Evolutionary conservation across 768 basidiomycete genomes (phyloP), one percentile per base, ranked within the genome.

Genomic region (Phylloporus sp.): DNA sequence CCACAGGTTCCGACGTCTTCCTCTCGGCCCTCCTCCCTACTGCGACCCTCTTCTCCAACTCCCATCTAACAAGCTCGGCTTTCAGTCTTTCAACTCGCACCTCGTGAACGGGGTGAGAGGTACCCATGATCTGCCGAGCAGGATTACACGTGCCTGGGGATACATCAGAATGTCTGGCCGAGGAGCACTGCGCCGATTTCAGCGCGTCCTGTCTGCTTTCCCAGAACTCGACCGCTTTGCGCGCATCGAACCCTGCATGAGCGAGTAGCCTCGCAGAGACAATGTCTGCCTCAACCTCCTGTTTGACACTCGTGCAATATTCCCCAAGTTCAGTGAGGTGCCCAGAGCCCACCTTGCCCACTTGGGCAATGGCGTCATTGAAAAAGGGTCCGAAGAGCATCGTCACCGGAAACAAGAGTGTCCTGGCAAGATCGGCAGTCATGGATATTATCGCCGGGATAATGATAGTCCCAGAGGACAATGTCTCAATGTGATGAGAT

Each of bases 361-460:
- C 57, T 42, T 87, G 81, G 0, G 84, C 90, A 21, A 98, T 77
- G 3, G 90, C 93, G 57, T 99, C 95, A 60, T 95, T 94, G 48
- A 97, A 81, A 63, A 97, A 96, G 1, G 95, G 95, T 0, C 95
- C 94, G 46, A 97, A 82, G 9, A 93, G 59, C 85, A 89, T 91
- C 5, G 90, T 96, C 39, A 93, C 59, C 0, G 93, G 93, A 66
- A 93, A 97, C 13, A 93, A 67, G 26, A 92, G 61, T 3, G 90
- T 82, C 33, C 93, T 76, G 20, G 86, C 59, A 18, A 92, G 57
- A 62, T 97, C 93, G 17, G 86, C 73, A 13, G 79, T 54, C 52
- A 97, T 82, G 1, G 88, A 87, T 35, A 90, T 66, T 13, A 88
- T 71, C 23, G 84, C 85, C 0, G 93, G 93, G 31, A 91, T 73